Conservation (phyloP, 2,329 filamentous ascomycete genomes). For the Akanthomyces uredinophilus region DNA sequence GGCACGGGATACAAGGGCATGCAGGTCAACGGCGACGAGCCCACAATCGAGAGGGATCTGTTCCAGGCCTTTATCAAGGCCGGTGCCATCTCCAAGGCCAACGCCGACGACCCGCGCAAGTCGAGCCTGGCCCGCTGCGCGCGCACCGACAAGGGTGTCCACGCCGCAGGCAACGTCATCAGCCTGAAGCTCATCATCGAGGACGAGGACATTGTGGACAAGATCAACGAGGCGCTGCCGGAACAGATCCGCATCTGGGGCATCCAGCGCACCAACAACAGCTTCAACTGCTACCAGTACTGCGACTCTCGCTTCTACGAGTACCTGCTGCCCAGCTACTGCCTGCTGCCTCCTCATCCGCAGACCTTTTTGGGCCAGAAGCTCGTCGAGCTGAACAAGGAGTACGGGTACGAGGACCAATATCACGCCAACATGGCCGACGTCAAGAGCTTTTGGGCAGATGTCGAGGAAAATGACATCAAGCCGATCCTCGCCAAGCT, state of each 20-base stretch:
- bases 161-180: conserved; percentile 92
- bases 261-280: conserved; percentile 80
- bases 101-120: conserved; percentile 95
- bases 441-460: conserved; percentile 74
- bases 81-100: conserved; percentile 92
- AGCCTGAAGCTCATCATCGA: conserved; percentile 95
- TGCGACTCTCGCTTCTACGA: conserved; percentile 97
- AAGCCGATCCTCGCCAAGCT: conserved; percentile 61
- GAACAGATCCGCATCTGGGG: conserved; percentile 95
- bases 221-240: conserved; percentile 81
- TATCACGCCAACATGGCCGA: conserved; percentile 68
- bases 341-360: conserved; percentile 86
- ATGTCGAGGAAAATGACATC: conserved; percentile 75
- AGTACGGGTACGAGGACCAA: conserved; percentile 65
- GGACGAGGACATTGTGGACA: conserved; percentile 78
- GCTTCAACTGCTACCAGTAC: conserved; percentile 90
- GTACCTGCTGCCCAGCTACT: conserved; percentile 91
- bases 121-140: conserved; percentile 91
- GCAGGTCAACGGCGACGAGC: conserved; percentile 78
- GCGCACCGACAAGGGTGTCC: conserved; percentile 94
- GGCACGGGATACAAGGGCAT: conserved; percentile 97
- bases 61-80: conserved; percentile 89
- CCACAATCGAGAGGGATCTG: conserved; percentile 93
- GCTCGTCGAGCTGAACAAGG: conserved; percentile 70
- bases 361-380: conserved; percentile 80